phyloP scores from a whole-genome alignment of 108 stramenopile species.

The Nannochloropsis salina region DNA sequence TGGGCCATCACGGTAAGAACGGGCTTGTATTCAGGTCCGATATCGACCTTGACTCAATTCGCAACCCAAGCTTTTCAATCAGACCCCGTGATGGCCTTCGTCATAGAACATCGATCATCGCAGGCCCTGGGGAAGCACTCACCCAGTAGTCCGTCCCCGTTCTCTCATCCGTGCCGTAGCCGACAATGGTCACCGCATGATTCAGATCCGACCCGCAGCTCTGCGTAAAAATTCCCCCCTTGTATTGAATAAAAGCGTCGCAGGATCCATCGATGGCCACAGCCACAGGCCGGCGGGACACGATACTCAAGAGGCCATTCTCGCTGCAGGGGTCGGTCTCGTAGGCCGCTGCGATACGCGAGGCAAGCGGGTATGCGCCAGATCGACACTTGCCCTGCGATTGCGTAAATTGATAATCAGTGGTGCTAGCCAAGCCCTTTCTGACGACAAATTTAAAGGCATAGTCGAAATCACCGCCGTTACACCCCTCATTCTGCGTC shows the following conservation, averaged over 20 bases:
- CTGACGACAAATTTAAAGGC: background rate
- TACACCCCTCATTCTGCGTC: conserved; percentile 6
- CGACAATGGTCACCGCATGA: conserved; percentile 22
- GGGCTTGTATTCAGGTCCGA: too few species aligned
- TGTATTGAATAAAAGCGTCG: background rate
- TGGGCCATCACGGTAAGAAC: too few species aligned
- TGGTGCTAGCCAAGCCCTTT: background rate
- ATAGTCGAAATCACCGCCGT: background rate
- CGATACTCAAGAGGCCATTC: conserved; percentile 12
- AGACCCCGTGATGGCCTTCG: too few species aligned
- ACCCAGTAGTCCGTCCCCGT: background rate
- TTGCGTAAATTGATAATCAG: background rate
- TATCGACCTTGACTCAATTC: too few species aligned
- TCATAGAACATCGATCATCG: too few species aligned
- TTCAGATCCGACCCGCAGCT: conserved; percentile 18
- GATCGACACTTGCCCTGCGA: background rate
- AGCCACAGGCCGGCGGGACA: conserved; percentile 12
- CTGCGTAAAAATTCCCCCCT: background rate
- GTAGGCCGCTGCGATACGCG: background rate
- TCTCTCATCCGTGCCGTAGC: background rate
- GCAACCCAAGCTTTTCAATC: too few species aligned
- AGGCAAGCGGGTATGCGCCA: background rate
- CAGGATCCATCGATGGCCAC: conserved; percentile 14
- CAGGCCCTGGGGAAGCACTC: background rate
- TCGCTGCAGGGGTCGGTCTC: conserved; percentile 1